These are phyloP conservation scores for Aaosphaeria arxii DNA, from an alignment of 2,329 filamentous ascomycete genomes.

Conservation along the genomic window DNA sequence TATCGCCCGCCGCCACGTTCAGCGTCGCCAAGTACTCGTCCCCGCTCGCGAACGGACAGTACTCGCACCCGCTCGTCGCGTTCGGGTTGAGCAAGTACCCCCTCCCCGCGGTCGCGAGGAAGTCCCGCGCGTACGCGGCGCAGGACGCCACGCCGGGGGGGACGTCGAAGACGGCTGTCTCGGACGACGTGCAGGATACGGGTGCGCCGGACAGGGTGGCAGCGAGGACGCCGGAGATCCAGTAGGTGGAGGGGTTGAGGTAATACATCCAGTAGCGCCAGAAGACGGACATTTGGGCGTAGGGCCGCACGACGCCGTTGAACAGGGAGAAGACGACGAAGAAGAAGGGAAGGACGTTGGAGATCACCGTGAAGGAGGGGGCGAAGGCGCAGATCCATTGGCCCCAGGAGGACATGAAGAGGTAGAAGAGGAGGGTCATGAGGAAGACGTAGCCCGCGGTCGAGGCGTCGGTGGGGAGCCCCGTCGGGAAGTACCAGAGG, in stretches of 20 bases:
- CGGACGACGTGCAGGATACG: slow-evolving; percentile 46
- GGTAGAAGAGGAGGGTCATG: slow-evolving; percentile 74
- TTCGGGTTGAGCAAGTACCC: slow-evolving; percentile 64
- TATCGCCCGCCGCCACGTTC: slow-evolving; percentile 56
- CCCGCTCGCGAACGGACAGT: slow-evolving; percentile 66
- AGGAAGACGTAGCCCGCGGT: slow-evolving; percentile 73
- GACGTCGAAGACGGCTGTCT: slow-evolving; percentile 64
- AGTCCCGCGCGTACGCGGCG: slow-evolving; percentile 59
- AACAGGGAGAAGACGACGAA: slow-evolving; percentile 75
- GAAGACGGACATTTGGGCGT: slow-evolving; percentile 62
- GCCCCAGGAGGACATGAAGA: slow-evolving; percentile 74
- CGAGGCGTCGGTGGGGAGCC: slow-evolving; percentile 62
- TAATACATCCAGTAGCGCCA: slow-evolving; percentile 74
- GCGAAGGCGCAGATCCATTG: slow-evolving; percentile 85
- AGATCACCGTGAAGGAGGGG: slow-evolving; percentile 74
- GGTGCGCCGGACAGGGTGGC: slow-evolving; percentile 56
- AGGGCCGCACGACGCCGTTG: slow-evolving; percentile 74
- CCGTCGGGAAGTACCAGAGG: slow-evolving; percentile 74
- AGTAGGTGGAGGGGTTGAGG: slow-evolving; percentile 67
- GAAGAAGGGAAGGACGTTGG: slow-evolving; percentile 73
- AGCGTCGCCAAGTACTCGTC: slow-evolving; percentile 63
- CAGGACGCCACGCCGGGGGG: slow-evolving; percentile 63
- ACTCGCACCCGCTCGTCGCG: slow-evolving; percentile 61
- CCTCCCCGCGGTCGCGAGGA: slow-evolving; percentile 53
- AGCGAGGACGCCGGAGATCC: slow-evolving; percentile 67